Conservation (phyloP, 2,329 filamentous ascomycete genomes). For the Penicillium sclerotigenum region DNA sequence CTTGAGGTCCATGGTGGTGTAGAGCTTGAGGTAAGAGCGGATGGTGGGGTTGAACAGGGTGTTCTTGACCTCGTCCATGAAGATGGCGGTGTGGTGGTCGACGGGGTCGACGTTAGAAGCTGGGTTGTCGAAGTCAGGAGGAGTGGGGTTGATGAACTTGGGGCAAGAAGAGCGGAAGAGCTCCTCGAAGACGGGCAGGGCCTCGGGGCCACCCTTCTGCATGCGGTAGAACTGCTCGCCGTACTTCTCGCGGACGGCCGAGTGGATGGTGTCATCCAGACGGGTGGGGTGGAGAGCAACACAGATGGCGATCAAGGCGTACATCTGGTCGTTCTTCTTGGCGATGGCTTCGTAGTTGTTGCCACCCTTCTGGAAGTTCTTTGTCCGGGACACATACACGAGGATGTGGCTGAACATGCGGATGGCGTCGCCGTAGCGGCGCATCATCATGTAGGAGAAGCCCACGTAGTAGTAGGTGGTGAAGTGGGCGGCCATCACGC, state of each 20-base stretch:
- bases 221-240: constrained; percentile 96
- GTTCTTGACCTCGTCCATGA: constrained; percentile 99
- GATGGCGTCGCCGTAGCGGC: constrained; percentile 97
- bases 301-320: constrained; percentile 96
- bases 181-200: constrained; percentile 95
- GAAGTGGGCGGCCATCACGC: constrained; percentile 99
- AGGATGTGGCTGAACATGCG: constrained; percentile 99
- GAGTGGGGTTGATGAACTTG: constrained; percentile 98
- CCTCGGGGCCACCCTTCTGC: constrained; percentile 92
- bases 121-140: constrained; percentile 96
- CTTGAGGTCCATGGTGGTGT: constrained; percentile 99
- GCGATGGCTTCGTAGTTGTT: constrained; percentile 91
- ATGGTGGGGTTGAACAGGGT: constrained; percentile 98
- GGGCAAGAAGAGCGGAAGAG: constrained; percentile 97
- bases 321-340: constrained; percentile 99
- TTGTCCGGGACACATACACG: constrained; percentile 96
- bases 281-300: constrained; percentile 96
- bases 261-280: constrained; percentile 98
- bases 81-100: constrained; percentile 94
- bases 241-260: constrained; percentile 96
- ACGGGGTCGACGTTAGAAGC: constrained; percentile 93
- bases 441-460: constrained; percentile 99
- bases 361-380: constrained; percentile 99
- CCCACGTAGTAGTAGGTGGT: constrained; percentile 99
- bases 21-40: constrained; percentile 97